Conservation (phyloP, 305 asterid genomes). For the Andrographis paniculata region DNA sequence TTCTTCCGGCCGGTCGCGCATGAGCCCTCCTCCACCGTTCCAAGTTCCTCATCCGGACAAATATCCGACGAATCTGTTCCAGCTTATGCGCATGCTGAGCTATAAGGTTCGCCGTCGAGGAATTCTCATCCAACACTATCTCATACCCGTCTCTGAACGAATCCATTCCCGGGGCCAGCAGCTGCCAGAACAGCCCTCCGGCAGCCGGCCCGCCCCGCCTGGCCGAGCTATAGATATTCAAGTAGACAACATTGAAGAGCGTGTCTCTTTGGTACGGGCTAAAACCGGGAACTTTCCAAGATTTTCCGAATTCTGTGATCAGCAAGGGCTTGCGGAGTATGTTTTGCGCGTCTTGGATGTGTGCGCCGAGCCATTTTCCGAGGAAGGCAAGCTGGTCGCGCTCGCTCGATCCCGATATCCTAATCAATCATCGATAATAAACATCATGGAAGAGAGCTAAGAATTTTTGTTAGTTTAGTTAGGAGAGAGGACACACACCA, state of each 20-base stretch:
- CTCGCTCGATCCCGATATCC: conserved; percentile 54
- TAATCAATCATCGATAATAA: conserved; percentile 10
- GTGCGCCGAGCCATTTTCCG: conserved; percentile 60
- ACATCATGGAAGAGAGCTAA: neutral
- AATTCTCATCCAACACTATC: conserved; percentile 43
- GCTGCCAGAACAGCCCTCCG: conserved; percentile 95
- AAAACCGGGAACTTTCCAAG: conserved; percentile 53
- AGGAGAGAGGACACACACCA: too few relatives aligned
- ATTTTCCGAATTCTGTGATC: conserved; percentile 82
- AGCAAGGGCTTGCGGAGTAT: conserved; percentile 65
- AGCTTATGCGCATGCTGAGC: conserved; percentile 58
- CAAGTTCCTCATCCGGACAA: conserved; percentile 31
- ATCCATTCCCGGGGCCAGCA: conserved; percentile 59
- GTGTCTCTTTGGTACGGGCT: conserved; percentile 47
- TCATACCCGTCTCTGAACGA: conserved; percentile 74
- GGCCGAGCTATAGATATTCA: conserved; percentile 63
- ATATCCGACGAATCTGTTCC: conserved; percentile 36
- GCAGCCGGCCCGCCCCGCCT: conserved; percentile 75
- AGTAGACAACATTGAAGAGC: conserved; percentile 52
- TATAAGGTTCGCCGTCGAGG: conserved; percentile 62
- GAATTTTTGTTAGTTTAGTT: neutral
- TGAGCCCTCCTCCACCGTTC: conserved; percentile 37
- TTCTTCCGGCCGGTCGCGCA: conserved; percentile 22
- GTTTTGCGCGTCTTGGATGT: conserved; percentile 61
- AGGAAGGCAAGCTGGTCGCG: conserved; percentile 44